Base-by-base conservation (phyloP, 345 rosid genomes). In the Bretschneidera sinensis region DNA sequence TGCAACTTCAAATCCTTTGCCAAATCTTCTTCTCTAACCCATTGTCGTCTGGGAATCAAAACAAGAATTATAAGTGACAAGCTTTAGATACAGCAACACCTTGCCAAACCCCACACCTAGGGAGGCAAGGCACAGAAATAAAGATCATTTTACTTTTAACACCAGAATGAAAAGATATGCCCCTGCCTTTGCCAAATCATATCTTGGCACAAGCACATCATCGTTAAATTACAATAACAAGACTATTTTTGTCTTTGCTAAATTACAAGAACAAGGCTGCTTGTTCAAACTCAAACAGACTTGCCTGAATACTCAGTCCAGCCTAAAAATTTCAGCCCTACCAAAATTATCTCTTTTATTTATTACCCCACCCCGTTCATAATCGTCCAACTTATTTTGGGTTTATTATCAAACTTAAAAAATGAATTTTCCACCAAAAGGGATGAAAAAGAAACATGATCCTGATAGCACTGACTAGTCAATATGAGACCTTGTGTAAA, bases 11-110 rank as follows among this genome's bases (percentile, higher is more conserved):
- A 77, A 34, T 90, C 96, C 74, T 82, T 90, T 10, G 97, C 97
- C 79, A 94, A 78, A 79, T 86, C 96, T 75, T 94, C 97, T 79
- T 94, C 99, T 71, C 95, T 80, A 64, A 88, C 95, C 92, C 99
- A 94, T 66, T 83, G 95, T 47, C 89, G 84, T 70, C 97, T 87
- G 74, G 45, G 39, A 69, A 48, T 61, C 55, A 55, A 23, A 43
- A 63, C 6, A 61, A 45, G 47, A 24, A 17, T 24, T 34, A 24
- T 5, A 18, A 63, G 22, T 24, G 24, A 51, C 13, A 6, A 33
- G 31, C 18, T 21, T 45, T 51, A 34, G 53, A 57, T 18, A 25
- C 43, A 63, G 43, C 48, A 61, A 51, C 28, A 33, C 8, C 54
- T 19, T 51, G 24, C 54, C 24, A 8, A 20, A 8, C 28, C 22